These are phyloP conservation scores for Lophiostoma macrostomum DNA, from an alignment of 495 filamentous ascomycete species.

Conservation along the genomic window DNA sequence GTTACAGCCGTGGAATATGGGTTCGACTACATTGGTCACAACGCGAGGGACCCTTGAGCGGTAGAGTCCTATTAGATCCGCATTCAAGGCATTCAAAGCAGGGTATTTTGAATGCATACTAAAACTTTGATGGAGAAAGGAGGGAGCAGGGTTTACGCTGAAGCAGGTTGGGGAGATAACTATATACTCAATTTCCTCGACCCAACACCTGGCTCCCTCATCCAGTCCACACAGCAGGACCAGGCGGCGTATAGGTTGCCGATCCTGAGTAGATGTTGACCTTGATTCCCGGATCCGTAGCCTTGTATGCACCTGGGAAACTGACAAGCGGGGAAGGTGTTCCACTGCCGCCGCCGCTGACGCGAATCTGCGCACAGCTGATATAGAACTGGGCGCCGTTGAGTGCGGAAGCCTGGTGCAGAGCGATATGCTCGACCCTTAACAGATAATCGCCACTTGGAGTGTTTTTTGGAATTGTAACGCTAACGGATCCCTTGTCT, in stretches of 20 bases:
- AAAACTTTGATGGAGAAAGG: too few relatives aligned
- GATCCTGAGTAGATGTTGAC: constrained; percentile 44
- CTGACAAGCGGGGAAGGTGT: constrained; percentile 47
- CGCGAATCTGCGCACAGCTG: constrained; percentile 57
- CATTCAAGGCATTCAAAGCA: too few relatives aligned
- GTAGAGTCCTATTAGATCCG: too few relatives aligned
- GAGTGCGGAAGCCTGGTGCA: constrained; percentile 41
- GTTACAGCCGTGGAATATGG: too few relatives aligned
- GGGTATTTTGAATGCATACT: too few relatives aligned
- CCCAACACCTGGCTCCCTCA: constrained; percentile 13
- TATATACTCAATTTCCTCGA: background rate
- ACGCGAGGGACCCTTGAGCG: too few relatives aligned
- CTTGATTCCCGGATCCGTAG: constrained; percentile 47
- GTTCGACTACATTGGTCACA: too few relatives aligned
- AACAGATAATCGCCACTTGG: constrained; percentile 36
- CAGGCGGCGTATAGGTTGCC: constrained; percentile 45
- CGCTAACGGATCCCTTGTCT: constrained; percentile 37
- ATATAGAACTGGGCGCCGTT: constrained; percentile 54
- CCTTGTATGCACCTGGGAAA: constrained; percentile 53
- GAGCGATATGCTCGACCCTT: constrained; percentile 39
- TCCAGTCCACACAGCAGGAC: constrained; percentile 31
- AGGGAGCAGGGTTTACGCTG: too few relatives aligned
- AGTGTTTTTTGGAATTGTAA: constrained; percentile 47
- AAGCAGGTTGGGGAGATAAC: background rate
- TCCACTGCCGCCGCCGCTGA: constrained; percentile 54